Conservation (phyloP, 2,329 filamentous ascomycete genomes). For the Alternaria atra region DNA sequence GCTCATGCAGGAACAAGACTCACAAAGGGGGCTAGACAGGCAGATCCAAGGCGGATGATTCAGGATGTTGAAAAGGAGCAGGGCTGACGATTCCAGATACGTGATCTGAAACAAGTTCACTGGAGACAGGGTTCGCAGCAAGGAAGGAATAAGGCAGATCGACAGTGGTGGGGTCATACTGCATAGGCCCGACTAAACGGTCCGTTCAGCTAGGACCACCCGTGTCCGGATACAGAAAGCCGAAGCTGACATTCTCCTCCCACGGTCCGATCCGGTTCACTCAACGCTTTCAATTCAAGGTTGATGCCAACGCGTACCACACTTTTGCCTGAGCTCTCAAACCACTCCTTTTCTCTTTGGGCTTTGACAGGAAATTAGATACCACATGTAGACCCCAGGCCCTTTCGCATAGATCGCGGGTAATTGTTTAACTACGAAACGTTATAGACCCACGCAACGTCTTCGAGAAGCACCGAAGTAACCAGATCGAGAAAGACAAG, state of each 20-base stretch:
- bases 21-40: neutral
- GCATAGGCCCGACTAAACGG: constrained; percentile 2
- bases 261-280: neutral
- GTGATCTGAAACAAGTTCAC: constrained; percentile 1
- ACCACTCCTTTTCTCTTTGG: neutral
- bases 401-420: neutral
- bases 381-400: neutral
- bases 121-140: neutral
- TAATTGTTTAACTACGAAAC: neutral
- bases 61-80: neutral
- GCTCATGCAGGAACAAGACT: constrained; percentile 1
- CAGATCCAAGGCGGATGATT: neutral
- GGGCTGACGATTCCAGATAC: neutral
- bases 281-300: neutral
- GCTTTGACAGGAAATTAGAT: neutral
- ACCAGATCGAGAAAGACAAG: neutral
- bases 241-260: neutral
- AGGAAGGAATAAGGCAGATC: neutral
- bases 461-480: neutral
- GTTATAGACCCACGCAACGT: neutral
- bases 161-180: neutral
- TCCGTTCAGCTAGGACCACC: neutral
- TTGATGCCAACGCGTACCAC: neutral
- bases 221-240: neutral
- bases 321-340: neutral